phyloP scores from a whole-genome alignment of 495 filamentous ascomycete genomes.

The Hypoxylon trugodes region DNA sequence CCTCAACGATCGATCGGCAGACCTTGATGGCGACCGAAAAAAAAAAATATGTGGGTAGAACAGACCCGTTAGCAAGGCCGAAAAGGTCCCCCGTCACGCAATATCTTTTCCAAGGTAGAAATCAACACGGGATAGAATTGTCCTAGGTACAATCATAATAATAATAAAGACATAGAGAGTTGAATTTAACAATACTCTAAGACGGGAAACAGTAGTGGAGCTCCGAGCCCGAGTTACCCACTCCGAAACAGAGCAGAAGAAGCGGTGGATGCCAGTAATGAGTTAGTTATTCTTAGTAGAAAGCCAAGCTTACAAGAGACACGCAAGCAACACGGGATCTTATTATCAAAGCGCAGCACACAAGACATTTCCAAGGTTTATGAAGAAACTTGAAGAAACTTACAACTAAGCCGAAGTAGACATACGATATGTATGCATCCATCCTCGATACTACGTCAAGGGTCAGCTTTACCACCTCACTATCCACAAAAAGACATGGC shows the following conservation, averaged over 20 bases:
- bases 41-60: not conserved
- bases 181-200: slow-evolving; percentile 1
- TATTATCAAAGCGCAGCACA: not conserved
- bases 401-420: slow-evolving; percentile 14
- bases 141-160: too few relatives aligned
- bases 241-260: not conserved
- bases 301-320: slow-evolving; percentile 11
- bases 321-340: not conserved
- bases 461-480: slow-evolving; percentile 20
- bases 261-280: slow-evolving; percentile 9
- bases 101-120: not conserved
- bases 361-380: not conserved
- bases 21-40: slow-evolving; percentile 28
- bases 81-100: slow-evolving; percentile 11
- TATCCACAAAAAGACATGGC: slow-evolving; percentile 24
- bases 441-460: slow-evolving; percentile 13
- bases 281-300: not conserved
- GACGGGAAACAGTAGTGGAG: not conserved
- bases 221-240: not conserved
- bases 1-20: not conserved
- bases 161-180: too few relatives aligned
- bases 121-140: too few relatives aligned
- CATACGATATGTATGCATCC: not conserved
- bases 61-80: slow-evolving; percentile 2
- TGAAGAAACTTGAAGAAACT: slow-evolving; percentile 4